These are phyloP conservation scores for Backusella parvicylindrica DNA, from an alignment of 192 early-diverging fungal genomes.

Conservation along the genomic window DNA sequence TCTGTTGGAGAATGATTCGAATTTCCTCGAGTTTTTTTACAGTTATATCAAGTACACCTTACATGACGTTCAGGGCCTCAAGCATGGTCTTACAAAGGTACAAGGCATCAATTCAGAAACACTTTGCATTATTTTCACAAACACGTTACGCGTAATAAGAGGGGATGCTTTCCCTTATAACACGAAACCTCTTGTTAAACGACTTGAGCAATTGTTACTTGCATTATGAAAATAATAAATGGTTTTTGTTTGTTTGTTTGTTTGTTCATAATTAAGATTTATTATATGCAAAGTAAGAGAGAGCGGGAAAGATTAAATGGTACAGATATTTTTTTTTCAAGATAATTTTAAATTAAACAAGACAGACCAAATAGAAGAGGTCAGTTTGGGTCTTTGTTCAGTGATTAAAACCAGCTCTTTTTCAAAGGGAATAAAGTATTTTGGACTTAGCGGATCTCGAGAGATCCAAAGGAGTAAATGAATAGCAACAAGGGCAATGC, in stretches of 20 bases:
- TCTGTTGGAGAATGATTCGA: conserved; percentile 21
- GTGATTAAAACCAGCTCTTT: conserved; percentile 14
- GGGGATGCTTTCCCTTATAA: not conserved
- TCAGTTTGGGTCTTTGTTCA: conserved; percentile 17
- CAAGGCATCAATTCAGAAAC: not conserved
- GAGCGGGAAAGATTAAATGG: not conserved
- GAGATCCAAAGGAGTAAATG: conserved; percentile 14
- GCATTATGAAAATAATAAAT: not conserved
- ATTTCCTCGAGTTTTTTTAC: conserved; percentile 22
- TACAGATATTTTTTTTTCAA: not conserved
- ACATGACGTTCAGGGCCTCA: not conserved
- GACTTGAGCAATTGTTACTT: not conserved
- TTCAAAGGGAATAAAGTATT: conserved; percentile 26
- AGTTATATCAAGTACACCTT: conserved; percentile 20
- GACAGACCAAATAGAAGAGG: not conserved
- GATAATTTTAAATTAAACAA: not conserved
- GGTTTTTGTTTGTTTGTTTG: not conserved
- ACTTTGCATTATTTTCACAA: not conserved
- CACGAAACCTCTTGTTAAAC: not conserved
- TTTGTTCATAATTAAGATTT: not conserved
- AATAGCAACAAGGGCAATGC: conserved; percentile 19
- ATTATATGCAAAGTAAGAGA: not conserved
- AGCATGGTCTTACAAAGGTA: not conserved
- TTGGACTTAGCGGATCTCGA: conserved; percentile 7
- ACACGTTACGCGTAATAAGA: not conserved